Conservation (phyloP, 2,329 filamentous ascomycete species). For the Kalaharituber pfeilii region DNA sequence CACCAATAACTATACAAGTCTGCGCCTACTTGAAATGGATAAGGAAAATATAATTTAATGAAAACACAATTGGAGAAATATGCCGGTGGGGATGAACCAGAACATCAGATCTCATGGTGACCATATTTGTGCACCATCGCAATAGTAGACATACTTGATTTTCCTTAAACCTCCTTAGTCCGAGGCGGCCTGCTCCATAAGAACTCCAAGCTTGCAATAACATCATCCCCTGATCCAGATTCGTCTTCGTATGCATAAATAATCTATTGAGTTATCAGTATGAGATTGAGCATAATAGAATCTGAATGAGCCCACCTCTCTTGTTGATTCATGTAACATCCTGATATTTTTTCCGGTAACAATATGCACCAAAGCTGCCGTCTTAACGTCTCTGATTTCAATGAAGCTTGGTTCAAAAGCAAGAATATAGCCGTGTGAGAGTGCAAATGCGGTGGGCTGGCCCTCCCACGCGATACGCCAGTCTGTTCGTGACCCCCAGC, state of each 20-base stretch:
- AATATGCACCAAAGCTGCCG: constrained; percentile 76
- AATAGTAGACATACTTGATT: background rate
- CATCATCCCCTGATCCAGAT: constrained; percentile 54
- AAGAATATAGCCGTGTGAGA: constrained; percentile 91
- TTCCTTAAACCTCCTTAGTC: background rate
- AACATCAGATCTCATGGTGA: background rate
- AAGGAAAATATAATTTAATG: too few relatives aligned
- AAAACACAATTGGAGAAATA: too few relatives aligned
- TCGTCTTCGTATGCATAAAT: constrained; percentile 97
- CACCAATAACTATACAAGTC: too few relatives aligned
- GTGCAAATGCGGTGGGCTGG: constrained; percentile 73
- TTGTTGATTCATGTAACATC: constrained; percentile 91
- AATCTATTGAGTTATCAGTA: constrained; percentile 42
- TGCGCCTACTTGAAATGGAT: too few relatives aligned
- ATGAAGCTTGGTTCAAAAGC: constrained; percentile 97
- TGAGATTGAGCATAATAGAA: constrained; percentile 4
- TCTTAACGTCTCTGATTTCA: constrained; percentile 89
- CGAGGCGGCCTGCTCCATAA: constrained; percentile 42
- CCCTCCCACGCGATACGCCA: constrained; percentile 98
- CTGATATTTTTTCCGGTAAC: constrained; percentile 91
- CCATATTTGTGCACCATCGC: constrained; percentile 3
- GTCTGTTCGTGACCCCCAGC: constrained; percentile 86
- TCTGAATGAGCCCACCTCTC: constrained; percentile 49
- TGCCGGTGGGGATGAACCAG: background rate
- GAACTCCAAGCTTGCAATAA: constrained; percentile 90